Base-by-base conservation (phyloP, 2,329 filamentous ascomycete genomes). In the Pseudomassariella vexata region DNA sequence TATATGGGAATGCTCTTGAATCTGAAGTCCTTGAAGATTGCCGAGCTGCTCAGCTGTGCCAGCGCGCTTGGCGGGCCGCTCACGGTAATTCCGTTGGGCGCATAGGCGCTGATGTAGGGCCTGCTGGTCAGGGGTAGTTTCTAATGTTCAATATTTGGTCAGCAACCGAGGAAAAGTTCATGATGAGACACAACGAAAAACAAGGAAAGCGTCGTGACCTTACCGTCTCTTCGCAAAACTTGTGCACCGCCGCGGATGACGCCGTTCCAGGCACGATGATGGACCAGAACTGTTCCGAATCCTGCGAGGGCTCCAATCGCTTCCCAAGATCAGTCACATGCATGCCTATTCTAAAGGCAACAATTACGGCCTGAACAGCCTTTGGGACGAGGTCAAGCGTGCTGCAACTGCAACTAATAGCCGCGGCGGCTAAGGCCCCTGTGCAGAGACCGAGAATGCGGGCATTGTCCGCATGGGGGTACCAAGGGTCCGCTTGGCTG, bases 1-100 rank as follows among this genome's bases (percentile, higher is more conserved):
- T 41, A 38, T 12, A 68, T 49, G 2, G 76, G 74, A n/a, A 76
- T 45, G 34, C 5, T 31, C 26, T 20, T 35, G 30, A 16, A 37
- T 19, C n/a, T 35, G 22, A 47, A 35, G 17, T 34, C 38, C 5
- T 36, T 33, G 3, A 50, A 40, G 19, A 8, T 21, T 7, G 20
- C 27, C 4, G 35, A 32, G 9, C 11, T 15, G 8, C 16, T 1
- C 12, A 38, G 23, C 15, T 28, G 26, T 20, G 27, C 38, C 11
- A 45, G 28, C 16, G 35, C 14, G 34, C 32, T 15, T 14, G 43
- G 36, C 5, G 42, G 35, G 6, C 42, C 44, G 37, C 41, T 42
- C 10, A 39, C 32, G 19, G 39, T 42, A 21, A 38, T 30, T 1
- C 39, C 43, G 20, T 38, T 41, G 1, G 42, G 38, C 8, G 37